Evolutionary conservation across 2,329 filamentous ascomycete genomes (phyloP), one percentile per base, ranked within the genome.

Genomic region (Penicillium sp.): DNA sequence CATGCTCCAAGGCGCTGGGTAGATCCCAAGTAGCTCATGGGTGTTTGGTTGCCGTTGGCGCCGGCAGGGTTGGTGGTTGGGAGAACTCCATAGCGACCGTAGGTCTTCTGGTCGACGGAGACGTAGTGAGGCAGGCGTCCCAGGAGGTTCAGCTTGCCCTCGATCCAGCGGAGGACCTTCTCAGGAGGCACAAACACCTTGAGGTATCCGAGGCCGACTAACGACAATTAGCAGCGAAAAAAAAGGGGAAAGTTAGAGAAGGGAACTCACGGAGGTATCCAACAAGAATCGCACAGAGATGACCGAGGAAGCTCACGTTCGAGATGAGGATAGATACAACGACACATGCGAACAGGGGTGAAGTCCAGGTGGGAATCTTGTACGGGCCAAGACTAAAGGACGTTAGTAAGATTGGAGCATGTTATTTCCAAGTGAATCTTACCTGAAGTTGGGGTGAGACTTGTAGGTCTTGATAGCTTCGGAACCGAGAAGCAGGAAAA

Each of bases 61-160:
- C 29, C 71, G n/a, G 64, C 60, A 19, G 69, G 51, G 40, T 62
- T 71, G 21, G 74, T 80, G 1, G 86, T 82, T 2, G 93, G 93
- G 56, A 97, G 79, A 15, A 97, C 89, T 2, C 93, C 93, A 68
- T 96, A 97, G 53, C 93, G 84, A 8, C 93, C 93, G 69, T 93
- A 96, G 6, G 91, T 96, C 82, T 96, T 97, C 76, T 96, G 93
- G 70, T 97, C 93, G 17, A 97, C 88, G 56, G 90, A 95, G 48
- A 97, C 89, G 69, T 96, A 97, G 76, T 96, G 91, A 45, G 93
- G 93, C 27, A 97, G 77, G 58, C 91, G 83, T 21, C 87, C 90
- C 23, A 96, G 81, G 10, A 97, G 81, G 70, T 96, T 94, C 59
- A 97, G 78, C 72, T 93, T 95, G 19, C 85, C 86, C 77, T 99